These are phyloP conservation scores for Dictyostelium brefeldianum DNA, from an alignment of 78 protist genomes.

Conservation along the genomic window DNA sequence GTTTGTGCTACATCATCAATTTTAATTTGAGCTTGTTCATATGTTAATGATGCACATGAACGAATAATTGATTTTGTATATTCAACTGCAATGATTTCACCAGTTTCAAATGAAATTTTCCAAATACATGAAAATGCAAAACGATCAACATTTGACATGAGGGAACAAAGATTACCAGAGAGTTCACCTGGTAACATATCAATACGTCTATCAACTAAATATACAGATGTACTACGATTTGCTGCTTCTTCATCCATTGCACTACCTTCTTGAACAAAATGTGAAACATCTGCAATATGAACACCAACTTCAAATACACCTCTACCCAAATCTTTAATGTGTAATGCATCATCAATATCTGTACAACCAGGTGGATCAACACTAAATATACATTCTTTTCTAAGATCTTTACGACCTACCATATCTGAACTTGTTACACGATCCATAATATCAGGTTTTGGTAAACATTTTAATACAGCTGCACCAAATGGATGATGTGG, in stretches of 20 bases:
- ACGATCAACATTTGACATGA: slow-evolving; percentile 93
- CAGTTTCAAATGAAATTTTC: slow-evolving; percentile 59
- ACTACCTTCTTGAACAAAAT: slow-evolving; percentile 84
- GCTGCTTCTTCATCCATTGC: slow-evolving; percentile 90
- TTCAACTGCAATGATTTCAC: slow-evolving; percentile 75
- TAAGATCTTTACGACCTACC: slow-evolving; percentile 85
- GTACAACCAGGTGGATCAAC: slow-evolving; percentile 96
- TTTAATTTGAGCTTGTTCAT: slow-evolving; percentile 90
- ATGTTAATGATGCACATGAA: slow-evolving; percentile 92
- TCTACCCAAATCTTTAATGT: slow-evolving; percentile 33
- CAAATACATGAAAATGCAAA: slow-evolving; percentile 91
- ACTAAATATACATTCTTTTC: slow-evolving; percentile 84
- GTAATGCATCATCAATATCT: slow-evolving; percentile 97
- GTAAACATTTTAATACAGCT: slow-evolving; percentile 79
- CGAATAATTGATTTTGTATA: slow-evolving; percentile 91
- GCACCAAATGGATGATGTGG: slow-evolving; percentile 85
- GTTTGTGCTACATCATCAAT: slow-evolving; percentile 65
- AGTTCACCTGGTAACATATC: slow-evolving; percentile 95
- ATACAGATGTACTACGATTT: slow-evolving; percentile 89
- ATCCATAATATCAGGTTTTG: slow-evolving; percentile 64
- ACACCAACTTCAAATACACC: slow-evolving; percentile 92
- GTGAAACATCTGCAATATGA: slow-evolving; percentile 97
- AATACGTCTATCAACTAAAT: slow-evolving; percentile 88
- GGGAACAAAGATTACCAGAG: slow-evolving; percentile 91
- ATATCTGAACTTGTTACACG: slow-evolving; percentile 60